phyloP scores from a whole-genome alignment of 805 yeast species.

The Candida vartiovaarae region DNA sequence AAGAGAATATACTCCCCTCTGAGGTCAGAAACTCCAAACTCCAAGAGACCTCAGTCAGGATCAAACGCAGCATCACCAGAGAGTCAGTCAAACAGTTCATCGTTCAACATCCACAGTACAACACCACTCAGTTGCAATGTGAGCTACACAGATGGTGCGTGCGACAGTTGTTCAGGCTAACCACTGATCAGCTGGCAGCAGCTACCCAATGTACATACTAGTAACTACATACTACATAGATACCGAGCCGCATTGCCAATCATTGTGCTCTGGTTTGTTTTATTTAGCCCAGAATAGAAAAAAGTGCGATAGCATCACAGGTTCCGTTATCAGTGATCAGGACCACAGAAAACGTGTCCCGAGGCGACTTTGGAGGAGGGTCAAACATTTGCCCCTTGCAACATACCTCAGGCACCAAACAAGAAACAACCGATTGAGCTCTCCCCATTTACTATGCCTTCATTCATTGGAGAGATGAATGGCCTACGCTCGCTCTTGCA shows the following conservation, averaged over 20 bases:
- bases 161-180: slow-evolving; percentile 9
- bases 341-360: not conserved
- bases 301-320: not conserved
- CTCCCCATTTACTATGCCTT: too few species aligned
- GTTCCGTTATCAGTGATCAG: not conserved
- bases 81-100: not conserved
- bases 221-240: too few species aligned
- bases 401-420: too few species aligned
- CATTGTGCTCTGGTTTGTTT: too few species aligned
- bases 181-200: not conserved
- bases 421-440: too few species aligned
- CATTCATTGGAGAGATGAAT: not conserved
- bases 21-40: not conserved
- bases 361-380: too few species aligned
- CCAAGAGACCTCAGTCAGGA: slow-evolving; percentile 1
- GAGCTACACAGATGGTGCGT: slow-evolving; percentile 1
- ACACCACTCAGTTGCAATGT: slow-evolving; percentile 2
- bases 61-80: slow-evolving; percentile 1
- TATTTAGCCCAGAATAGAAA: too few species aligned
- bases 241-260: too few species aligned
- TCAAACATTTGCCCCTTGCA: too few species aligned
- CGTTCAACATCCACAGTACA: not conserved
- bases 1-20: slow-evolving; percentile 8
- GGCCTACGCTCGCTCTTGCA: not conserved
- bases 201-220: not conserved